Conservation (phyloP, 2,329 filamentous ascomycete genomes). For the Penicillium aurantiogriseum region DNA sequence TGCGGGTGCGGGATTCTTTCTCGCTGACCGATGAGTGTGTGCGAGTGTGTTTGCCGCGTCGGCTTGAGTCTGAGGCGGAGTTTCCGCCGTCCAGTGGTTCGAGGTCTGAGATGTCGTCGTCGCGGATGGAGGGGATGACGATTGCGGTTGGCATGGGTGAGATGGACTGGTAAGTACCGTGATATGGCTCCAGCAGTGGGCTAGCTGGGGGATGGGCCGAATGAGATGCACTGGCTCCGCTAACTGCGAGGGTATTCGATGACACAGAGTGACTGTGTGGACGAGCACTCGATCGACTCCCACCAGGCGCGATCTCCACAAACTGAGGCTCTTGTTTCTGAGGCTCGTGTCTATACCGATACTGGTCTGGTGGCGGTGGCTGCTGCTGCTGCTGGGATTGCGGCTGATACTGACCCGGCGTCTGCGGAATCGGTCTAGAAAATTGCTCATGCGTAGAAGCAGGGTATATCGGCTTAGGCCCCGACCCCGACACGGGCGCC, state of each 20-base stretch:
- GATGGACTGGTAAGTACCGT: constrained; percentile 88
- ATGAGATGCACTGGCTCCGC: constrained; percentile 24
- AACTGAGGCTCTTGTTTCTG: constrained; percentile 36
- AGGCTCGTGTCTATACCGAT: constrained; percentile 21
- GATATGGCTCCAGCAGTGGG: constrained; percentile 86
- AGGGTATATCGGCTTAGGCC: constrained; percentile 20
- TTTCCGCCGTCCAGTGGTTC: constrained; percentile 41
- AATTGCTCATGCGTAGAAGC: constrained; percentile 30
- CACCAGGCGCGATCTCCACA: constrained; percentile 36
- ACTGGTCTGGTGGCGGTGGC: not conserved
- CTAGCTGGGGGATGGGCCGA: constrained; percentile 65
- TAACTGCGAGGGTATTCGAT: constrained; percentile 40
- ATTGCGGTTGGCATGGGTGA: constrained; percentile 89
- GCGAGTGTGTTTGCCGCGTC: constrained; percentile 25
- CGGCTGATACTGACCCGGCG: not conserved
- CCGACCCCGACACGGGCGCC: not conserved
- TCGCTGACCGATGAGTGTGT: constrained; percentile 25
- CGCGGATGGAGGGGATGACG: constrained; percentile 57
- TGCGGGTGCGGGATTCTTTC: constrained; percentile 14
- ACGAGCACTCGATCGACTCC: constrained; percentile 22
- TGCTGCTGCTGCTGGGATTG: constrained; percentile 5
- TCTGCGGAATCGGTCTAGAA: constrained; percentile 16
- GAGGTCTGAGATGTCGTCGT: constrained; percentile 55
- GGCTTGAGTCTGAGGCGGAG: constrained; percentile 29
- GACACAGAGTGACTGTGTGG: constrained; percentile 40